Percentiles rank a stretch among this genome's conserved stretches.
Conservation (phyloP, 345 rosid species). For the Atalantia buxifolia region DNA sequence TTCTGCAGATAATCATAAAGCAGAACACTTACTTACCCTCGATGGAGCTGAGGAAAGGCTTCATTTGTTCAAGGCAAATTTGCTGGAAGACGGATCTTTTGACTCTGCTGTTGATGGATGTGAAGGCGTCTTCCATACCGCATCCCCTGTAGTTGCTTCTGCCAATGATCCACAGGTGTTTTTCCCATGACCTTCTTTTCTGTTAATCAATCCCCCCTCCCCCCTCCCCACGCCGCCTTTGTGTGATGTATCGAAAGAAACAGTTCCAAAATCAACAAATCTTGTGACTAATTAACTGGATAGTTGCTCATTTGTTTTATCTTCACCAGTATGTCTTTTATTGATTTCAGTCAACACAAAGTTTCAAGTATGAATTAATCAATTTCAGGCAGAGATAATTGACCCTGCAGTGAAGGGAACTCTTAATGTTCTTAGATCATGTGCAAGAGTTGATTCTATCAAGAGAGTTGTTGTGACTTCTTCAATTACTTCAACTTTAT, state of each 20-base stretch:
- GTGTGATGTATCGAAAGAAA: neutral
- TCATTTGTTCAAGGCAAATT: conserved; percentile 27
- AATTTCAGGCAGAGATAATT: conserved; percentile 32
- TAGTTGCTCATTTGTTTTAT: neutral
- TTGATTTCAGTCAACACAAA: neutral
- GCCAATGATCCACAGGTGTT: conserved; percentile 26
- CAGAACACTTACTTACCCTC: conserved; percentile 29
- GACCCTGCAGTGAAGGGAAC: conserved; percentile 53
- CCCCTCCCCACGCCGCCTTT: too few relatives aligned
- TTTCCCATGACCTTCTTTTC: neutral
- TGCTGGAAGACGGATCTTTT: conserved; percentile 34
- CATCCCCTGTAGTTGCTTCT: conserved; percentile 23
- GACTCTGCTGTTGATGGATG: conserved; percentile 32
- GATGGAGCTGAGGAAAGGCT: conserved; percentile 42
- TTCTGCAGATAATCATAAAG: conserved; percentile 33
- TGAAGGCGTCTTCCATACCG: conserved; percentile 34
- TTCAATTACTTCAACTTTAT: conserved; percentile 35
- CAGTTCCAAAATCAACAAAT: neutral
- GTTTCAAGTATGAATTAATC: neutral
- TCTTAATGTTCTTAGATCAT: conserved; percentile 42
- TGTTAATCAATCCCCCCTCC: rapidly evolving
- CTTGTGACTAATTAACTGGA: neutral
- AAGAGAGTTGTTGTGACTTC: conserved; percentile 54
- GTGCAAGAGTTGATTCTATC: conserved; percentile 36
- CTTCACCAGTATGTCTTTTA: neutral